These are phyloP conservation scores for Pythium insidiosum DNA, from an alignment of 352 stramenopile species.

Conservation along the genomic window DNA sequence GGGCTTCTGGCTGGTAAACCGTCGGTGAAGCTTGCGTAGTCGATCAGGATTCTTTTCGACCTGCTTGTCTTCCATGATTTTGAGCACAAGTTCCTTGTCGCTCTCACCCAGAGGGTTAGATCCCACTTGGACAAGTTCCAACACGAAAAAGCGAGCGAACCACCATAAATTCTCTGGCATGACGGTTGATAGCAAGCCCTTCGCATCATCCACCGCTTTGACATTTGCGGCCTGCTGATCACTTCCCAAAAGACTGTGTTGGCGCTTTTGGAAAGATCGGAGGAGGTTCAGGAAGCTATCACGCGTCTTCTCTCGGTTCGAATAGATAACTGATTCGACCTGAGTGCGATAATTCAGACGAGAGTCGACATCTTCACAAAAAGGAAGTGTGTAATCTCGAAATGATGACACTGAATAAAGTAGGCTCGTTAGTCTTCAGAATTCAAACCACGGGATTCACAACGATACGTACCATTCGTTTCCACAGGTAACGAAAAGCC, in stretches of 20 bases:
- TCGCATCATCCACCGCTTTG: slow-evolving; percentile 18
- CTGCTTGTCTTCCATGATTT: slow-evolving; percentile 64
- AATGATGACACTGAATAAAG: slow-evolving; percentile 21
- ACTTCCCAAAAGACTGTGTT: slow-evolving; percentile 38
- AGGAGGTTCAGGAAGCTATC: slow-evolving; percentile 50
- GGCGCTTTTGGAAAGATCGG: slow-evolving; percentile 48
- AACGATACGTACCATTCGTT: slow-evolving; percentile 24
- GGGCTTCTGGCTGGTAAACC: slow-evolving; percentile 50
- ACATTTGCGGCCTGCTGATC: slow-evolving; percentile 17
- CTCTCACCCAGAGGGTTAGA: slow-evolving; percentile 63
- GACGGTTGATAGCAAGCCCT: slow-evolving; percentile 27
- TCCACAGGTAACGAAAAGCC: slow-evolving; percentile 44
- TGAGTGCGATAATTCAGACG: slow-evolving; percentile 54
- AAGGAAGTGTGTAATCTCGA: slow-evolving; percentile 48
- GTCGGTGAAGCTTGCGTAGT: slow-evolving; percentile 58
- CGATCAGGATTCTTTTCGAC: slow-evolving; percentile 58
- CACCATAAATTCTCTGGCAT: slow-evolving; percentile 56
- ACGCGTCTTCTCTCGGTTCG: slow-evolving; percentile 60
- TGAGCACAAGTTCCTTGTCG: slow-evolving; percentile 59
- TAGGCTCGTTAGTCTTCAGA: background rate
- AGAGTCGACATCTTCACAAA: slow-evolving; percentile 62
- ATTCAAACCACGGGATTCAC: background rate
- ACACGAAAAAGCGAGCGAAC: slow-evolving; percentile 71
- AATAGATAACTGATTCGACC: slow-evolving; percentile 38
- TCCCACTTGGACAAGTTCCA: slow-evolving; percentile 57